Evolutionary conservation across 202 grass and related monocot genomes (phyloP).

Genomic region (Panicum hallii): DNA sequence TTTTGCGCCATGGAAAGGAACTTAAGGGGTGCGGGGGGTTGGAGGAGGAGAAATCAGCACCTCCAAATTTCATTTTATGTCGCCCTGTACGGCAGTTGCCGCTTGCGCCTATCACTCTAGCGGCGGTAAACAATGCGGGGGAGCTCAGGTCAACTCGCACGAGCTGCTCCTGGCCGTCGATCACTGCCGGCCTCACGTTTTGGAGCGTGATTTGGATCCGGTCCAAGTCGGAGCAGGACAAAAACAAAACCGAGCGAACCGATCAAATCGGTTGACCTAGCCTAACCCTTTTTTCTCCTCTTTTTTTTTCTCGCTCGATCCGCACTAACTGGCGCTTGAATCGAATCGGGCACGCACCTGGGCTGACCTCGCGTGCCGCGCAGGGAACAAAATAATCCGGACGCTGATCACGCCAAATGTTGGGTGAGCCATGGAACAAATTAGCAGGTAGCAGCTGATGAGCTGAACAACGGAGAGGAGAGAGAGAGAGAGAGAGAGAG

Average conservation of each 20-base stretch:
- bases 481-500: neutral
- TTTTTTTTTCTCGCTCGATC: constrained; percentile 40
- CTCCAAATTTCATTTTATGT: too few species aligned
- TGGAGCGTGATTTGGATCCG: neutral
- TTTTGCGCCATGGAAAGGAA: too few species aligned
- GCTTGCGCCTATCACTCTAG: neutral
- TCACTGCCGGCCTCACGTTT: constrained; percentile 32
- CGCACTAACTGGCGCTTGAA: constrained; percentile 39
- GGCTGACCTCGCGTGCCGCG: neutral
- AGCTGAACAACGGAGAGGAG: too few species aligned
- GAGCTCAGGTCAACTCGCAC: constrained; percentile 24
- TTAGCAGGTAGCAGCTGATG: too few species aligned
- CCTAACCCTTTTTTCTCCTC: neutral
- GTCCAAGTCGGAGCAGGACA: constrained; percentile 24
- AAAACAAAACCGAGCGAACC: neutral
- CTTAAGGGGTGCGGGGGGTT: too few species aligned
- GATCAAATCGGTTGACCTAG: constrained; percentile 22
- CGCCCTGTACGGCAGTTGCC: neutral
- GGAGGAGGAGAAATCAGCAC: too few species aligned
- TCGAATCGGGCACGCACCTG: constrained; percentile 15
- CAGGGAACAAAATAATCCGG: neutral
- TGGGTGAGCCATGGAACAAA: neutral
- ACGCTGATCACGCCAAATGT: constrained; percentile 41
- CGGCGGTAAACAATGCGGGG: constrained; percentile 14
- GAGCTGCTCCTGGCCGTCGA: constrained; percentile 24